Evolutionary conservation across 164 flowering plant species (phyloP).

Genomic region (Akebia trifoliata): DNA sequence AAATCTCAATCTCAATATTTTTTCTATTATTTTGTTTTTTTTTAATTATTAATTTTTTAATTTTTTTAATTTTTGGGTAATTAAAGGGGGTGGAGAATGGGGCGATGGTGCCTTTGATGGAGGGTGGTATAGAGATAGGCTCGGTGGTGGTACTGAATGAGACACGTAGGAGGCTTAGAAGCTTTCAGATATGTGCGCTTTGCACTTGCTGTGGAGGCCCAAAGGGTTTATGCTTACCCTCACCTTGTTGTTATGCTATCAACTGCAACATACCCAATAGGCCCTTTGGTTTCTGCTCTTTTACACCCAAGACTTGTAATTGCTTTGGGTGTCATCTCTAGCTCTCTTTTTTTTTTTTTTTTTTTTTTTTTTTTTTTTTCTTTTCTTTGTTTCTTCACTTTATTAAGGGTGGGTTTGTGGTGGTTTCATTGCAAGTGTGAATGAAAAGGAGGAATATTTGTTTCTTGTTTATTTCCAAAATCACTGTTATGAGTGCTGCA

Average conservation of each 20-base stretch:
- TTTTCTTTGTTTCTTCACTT: not conserved
- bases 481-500: not conserved
- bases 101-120: constrained; percentile 55
- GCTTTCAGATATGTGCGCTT: constrained; percentile 73
- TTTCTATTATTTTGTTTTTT: not conserved
- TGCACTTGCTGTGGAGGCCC: constrained; percentile 96
- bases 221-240: constrained; percentile 60
- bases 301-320: constrained; percentile 89
- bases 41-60: not conserved
- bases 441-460: constrained; percentile 19
- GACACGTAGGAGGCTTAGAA: constrained; percentile 55
- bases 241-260: constrained; percentile 94
- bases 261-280: constrained; percentile 93
- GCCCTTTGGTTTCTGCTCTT: constrained; percentile 91
- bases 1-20: not conserved
- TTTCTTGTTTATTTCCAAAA: not conserved
- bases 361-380: not conserved
- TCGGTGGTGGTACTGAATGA: constrained; percentile 48
- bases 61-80: not conserved
- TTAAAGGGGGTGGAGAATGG: constrained; percentile 2
- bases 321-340: constrained; percentile 87
- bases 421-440: constrained; percentile 35
- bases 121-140: constrained; percentile 20
- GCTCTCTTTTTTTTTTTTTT: not conserved
- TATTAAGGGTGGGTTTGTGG: not conserved